Base-by-base conservation (phyloP, 1,139 yeast genomes). In the Taiozyma sp. region DNA sequence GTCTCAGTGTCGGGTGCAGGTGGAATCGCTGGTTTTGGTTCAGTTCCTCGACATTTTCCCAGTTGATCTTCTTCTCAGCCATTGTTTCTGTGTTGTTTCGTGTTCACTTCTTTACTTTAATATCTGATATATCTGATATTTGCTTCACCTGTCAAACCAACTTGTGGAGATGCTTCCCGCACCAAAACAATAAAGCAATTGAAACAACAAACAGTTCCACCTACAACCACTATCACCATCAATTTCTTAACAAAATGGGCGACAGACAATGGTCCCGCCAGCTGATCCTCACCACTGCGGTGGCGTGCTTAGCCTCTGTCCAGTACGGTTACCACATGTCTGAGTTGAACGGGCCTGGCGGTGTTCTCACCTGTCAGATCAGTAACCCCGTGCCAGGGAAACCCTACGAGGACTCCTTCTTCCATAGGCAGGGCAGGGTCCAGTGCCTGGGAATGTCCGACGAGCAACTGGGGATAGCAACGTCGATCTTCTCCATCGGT, bases 281-380 rank as follows among this genome's bases (percentile, higher is more conserved):
- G 36, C 51, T 75, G 40, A 45, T 72, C 4, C 43, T 63, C 4
- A 61, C 71, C 19, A 67, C 71, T 0, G 51, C 65, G 0, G 76
- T 84, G 12, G 81, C 84, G 2, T 84, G 92, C 58, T 63, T 88
- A 36, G 86, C 90, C 9, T 82, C 95, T 1, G 70, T 90, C n/a
- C 96, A 89, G 65, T 91, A 84, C 67, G 97, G 98, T 3, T 89
- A 84, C 66, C 97, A 91, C 66, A 78, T 91, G 77, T 84, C 97
- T 0, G 97, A 90, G 63, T 72, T 91, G 57, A 91, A 91, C 69
- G 96, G 96, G 3, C 95, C 96, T 0, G 84, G 83, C 50, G 77
- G 77, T 28, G 76, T 81, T 16, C 71, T 88, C 39, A 75, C 87
- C 7, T 87, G 85, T 59, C 64, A 65, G 27, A 57, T 56, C 8